Conservation (phyloP, 495 filamentous ascomycete species). For the Neurospora sp. region DNA sequence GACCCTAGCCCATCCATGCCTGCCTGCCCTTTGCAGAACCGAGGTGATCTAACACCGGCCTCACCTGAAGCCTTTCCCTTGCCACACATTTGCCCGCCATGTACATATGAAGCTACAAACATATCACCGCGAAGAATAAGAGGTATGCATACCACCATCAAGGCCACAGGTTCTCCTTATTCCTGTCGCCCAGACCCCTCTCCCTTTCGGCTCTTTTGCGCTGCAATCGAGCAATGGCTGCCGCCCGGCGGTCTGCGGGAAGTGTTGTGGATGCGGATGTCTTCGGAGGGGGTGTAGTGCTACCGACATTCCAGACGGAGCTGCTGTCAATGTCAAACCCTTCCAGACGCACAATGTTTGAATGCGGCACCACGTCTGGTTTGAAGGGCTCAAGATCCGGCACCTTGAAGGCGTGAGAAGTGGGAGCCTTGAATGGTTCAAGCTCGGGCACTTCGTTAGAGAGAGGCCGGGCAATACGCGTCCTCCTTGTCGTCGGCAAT, state of each 20-base stretch:
- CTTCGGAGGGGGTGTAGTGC: slow-evolving; percentile 8
- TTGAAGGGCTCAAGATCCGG: slow-evolving; percentile 15
- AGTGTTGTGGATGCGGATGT: slow-evolving; percentile 34
- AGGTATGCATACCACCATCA: neutral
- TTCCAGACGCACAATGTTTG: slow-evolving; percentile 28
- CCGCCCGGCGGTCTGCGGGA: slow-evolving; percentile 49
- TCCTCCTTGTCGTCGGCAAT: neutral
- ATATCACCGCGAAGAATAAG: neutral
- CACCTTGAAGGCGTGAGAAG: neutral
- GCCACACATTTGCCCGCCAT: neutral
- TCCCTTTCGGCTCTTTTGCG: slow-evolving; percentile 39
- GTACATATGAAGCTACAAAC: neutral
- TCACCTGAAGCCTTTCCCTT: neutral
- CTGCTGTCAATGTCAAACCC: slow-evolving; percentile 19
- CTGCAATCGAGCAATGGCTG: slow-evolving; percentile 54
- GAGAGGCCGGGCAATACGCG: neutral
- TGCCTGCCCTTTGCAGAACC: neutral
- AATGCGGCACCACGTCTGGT: slow-evolving; percentile 31
- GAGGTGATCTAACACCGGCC: neutral
- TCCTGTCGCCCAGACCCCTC: slow-evolving; percentile 12
- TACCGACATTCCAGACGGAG: slow-evolving; percentile 13
- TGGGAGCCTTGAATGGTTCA: slow-evolving; percentile 24
- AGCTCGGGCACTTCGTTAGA: slow-evolving; percentile 12
- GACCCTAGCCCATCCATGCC: neutral
- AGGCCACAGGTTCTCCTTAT: slow-evolving; percentile 38